Conservation (phyloP, 2,329 filamentous ascomycete species). For the Arthrinium puccinioides region DNA sequence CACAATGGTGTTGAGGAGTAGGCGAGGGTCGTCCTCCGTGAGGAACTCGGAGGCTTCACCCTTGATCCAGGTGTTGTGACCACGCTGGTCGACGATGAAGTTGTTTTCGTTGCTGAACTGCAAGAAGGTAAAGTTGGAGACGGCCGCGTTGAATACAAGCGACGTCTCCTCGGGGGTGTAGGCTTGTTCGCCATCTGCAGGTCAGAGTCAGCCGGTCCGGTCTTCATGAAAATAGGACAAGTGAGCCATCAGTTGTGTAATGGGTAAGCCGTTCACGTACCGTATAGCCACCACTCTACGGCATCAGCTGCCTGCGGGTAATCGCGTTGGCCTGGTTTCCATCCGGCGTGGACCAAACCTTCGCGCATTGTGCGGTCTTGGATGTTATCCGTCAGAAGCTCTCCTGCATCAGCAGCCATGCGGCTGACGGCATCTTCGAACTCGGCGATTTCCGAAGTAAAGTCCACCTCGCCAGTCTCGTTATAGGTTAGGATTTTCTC, state of each 20-base stretch:
- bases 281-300: constrained; percentile 48
- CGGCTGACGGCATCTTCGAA: constrained; percentile 38
- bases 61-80: constrained; percentile 51
- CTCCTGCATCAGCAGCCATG: constrained; percentile 46
- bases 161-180: constrained; percentile 49
- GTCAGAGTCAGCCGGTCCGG: constrained; percentile 7
- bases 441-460: constrained; percentile 37
- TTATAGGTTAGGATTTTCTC: constrained; percentile 53
- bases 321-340: constrained; percentile 52
- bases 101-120: constrained; percentile 57
- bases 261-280: constrained; percentile 56
- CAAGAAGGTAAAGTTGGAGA: constrained; percentile 54
- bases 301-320: constrained; percentile 36
- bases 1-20: constrained; percentile 52
- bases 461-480: constrained; percentile 46
- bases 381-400: constrained; percentile 47
- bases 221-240: too few species aligned
- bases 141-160: constrained; percentile 47
- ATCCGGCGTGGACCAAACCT: constrained; percentile 52
- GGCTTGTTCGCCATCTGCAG: constrained; percentile 13
- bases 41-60: constrained; percentile 54
- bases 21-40: constrained; percentile 41
- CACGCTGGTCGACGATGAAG: constrained; percentile 53
- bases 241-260: too few species aligned
- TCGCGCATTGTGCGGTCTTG: constrained; percentile 54